phyloP scores from a whole-genome alignment of 768 basidiomycete genomes.

The Holtermannia corniformis region DNA sequence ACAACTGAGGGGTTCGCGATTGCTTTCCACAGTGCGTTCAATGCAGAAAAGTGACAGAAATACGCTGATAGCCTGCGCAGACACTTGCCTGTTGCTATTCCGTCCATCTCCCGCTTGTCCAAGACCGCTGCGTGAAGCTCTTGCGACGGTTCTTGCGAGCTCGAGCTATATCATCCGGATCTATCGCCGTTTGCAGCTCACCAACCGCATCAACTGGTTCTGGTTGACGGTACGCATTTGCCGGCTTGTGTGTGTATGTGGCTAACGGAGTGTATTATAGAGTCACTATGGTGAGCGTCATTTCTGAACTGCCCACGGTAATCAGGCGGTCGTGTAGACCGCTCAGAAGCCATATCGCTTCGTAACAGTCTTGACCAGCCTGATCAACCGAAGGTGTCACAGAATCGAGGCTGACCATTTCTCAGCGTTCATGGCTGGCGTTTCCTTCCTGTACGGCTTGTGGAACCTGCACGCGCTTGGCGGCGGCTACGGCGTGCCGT shows the following conservation, averaged over 20 bases:
- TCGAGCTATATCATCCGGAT: constrained; percentile 43
- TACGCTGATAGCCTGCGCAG: constrained; percentile 12
- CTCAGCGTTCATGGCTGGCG: constrained; percentile 39
- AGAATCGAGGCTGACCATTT: too few relatives aligned
- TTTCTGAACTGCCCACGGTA: not conserved
- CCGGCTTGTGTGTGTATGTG: not conserved
- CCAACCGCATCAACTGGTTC: constrained; percentile 41
- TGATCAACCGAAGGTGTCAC: too few relatives aligned
- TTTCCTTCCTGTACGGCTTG: constrained; percentile 41
- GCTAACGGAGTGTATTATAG: constrained; percentile 1
- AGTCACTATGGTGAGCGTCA: constrained; percentile 6
- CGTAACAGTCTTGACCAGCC: not conserved
- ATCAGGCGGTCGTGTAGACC: too few relatives aligned
- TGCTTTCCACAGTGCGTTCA: constrained; percentile 41
- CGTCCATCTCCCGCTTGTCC: constrained; percentile 41
- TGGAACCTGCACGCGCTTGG: constrained; percentile 41
- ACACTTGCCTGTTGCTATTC: constrained; percentile 40
- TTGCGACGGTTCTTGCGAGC: constrained; percentile 39
- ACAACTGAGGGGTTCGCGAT: constrained; percentile 42
- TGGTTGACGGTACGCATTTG: constrained; percentile 38
- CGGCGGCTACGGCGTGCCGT: constrained; percentile 35
- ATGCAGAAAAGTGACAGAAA: not conserved
- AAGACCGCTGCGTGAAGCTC: constrained; percentile 35
- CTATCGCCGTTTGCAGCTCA: constrained; percentile 40
- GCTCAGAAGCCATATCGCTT: not conserved